phyloP scores from a whole-genome alignment of 2,329 filamentous ascomycete genomes.

The Cladophialophora psammophila region DNA sequence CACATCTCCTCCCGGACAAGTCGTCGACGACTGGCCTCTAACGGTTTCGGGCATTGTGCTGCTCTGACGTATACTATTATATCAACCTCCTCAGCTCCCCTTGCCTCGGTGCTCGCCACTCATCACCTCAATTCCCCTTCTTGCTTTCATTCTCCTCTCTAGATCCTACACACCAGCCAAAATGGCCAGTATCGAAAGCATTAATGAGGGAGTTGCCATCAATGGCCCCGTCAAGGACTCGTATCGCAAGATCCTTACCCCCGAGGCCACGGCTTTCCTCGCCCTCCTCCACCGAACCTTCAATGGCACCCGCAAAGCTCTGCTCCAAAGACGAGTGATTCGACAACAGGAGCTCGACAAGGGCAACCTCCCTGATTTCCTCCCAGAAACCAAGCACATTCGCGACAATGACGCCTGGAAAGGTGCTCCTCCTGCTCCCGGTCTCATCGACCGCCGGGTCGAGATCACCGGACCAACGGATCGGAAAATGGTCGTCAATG shows the following conservation, averaged over 20 bases:
- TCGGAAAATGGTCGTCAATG: conserved; percentile 99
- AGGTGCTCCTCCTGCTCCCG: conserved; percentile 88
- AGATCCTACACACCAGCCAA: not conserved
- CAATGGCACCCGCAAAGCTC: conserved; percentile 83
- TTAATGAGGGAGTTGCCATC: conserved; percentile 88
- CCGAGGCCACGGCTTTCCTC: conserved; percentile 88
- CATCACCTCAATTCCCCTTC: conserved; percentile 8
- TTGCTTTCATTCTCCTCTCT: not conserved
- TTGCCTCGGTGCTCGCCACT: not conserved
- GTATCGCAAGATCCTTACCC: conserved; percentile 89
- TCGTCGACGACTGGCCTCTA: conserved; percentile 21
- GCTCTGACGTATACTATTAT: conserved; percentile 35
- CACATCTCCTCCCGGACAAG: conserved; percentile 26
- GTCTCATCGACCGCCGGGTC: conserved; percentile 88
- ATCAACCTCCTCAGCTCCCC: conserved; percentile 30
- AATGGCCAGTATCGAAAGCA: conserved; percentile 75
- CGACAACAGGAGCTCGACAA: conserved; percentile 94
- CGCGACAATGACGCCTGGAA: conserved; percentile 94
- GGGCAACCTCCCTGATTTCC: conserved; percentile 87
- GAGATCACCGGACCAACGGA: conserved; percentile 98
- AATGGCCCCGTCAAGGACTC: conserved; percentile 78
- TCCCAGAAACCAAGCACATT: conserved; percentile 94
- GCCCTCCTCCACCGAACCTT: conserved; percentile 94
- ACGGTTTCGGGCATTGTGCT: conserved; percentile 27
- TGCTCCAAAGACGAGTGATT: conserved; percentile 83